Evolutionary conservation across 345 rosid genomes (phyloP).

Genomic region (Geranium brycei): DNA sequence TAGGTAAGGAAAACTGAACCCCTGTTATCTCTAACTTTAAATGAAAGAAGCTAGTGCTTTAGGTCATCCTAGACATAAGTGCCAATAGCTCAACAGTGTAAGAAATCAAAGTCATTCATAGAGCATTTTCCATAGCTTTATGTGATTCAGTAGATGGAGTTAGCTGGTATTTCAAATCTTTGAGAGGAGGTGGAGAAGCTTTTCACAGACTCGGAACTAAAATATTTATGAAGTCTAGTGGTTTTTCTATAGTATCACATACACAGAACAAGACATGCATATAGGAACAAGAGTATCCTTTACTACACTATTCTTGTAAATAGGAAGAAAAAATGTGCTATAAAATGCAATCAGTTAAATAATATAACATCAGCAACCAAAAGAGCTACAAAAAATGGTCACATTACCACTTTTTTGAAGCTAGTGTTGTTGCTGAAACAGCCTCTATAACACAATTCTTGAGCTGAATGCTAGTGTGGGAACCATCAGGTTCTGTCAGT

Average conservation of each 20-base stretch:
- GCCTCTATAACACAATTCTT: constrained; percentile 58
- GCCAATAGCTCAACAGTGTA: not conserved
- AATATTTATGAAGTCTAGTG: no score
- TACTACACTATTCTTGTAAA: not conserved
- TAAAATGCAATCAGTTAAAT: not conserved
- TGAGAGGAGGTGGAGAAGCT: no score
- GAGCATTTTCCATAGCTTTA: not conserved
- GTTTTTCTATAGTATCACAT: not conserved
- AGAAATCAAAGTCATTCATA: no score
- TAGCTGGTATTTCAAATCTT: no score
- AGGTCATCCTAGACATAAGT: not conserved
- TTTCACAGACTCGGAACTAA: no score
- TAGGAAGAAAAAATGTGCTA: not conserved
- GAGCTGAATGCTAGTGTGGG: constrained; percentile 28
- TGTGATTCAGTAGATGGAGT: no score
- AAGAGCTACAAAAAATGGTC: no score
- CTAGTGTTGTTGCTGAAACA: constrained; percentile 58
- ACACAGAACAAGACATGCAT: not conserved
- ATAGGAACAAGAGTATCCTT: not conserved
- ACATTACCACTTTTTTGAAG: constrained; percentile 72
- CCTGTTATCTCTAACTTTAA: not conserved
- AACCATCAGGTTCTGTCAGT: constrained; percentile 42
- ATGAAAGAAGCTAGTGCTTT: not conserved
- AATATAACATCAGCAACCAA: not conserved
- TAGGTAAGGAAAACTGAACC: not conserved